phyloP scores from a whole-genome alignment of 495 filamentous ascomycete genomes.

The Penicillium egyptiacum region DNA sequence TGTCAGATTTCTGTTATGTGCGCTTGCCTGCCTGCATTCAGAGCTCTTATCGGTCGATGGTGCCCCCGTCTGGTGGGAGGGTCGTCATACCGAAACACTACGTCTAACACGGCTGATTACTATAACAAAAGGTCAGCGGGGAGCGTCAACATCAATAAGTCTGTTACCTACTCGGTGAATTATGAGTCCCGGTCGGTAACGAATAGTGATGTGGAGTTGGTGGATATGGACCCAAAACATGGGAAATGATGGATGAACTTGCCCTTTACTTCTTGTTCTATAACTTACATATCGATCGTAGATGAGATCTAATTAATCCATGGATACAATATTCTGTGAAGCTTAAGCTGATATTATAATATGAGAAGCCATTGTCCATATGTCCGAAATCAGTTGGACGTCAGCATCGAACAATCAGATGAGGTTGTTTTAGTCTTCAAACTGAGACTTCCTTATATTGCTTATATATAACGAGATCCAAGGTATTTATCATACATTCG shows the following conservation, averaged over 20 bases:
- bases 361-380: too few relatives aligned
- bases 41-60: slow-evolving; percentile 17
- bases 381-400: too few relatives aligned
- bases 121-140: background rate
- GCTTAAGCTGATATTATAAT: too few relatives aligned
- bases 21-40: slow-evolving; percentile 31
- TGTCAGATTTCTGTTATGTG: slow-evolving; percentile 33
- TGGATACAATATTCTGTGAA: too few relatives aligned
- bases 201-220: slow-evolving; percentile 15
- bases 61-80: slow-evolving; percentile 14
- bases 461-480: too few relatives aligned
- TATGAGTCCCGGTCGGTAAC: slow-evolving; percentile 11
- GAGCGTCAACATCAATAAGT: slow-evolving; percentile 22
- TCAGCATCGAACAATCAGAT: too few relatives aligned
- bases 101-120: slow-evolving; percentile 3
- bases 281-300: background rate
- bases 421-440: too few relatives aligned
- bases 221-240: slow-evolving; percentile 14
- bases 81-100: slow-evolving; percentile 11
- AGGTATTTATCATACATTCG: too few relatives aligned
- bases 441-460: too few relatives aligned
- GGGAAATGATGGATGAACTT: background rate
- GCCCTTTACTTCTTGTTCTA: background rate
- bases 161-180: slow-evolving; percentile 22
- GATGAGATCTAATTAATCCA: too few relatives aligned